Evolutionary conservation across 2,329 filamentous ascomycete species (phyloP), one percentile per base, ranked within the genome.

Genomic region (Fusarium sp.): DNA sequence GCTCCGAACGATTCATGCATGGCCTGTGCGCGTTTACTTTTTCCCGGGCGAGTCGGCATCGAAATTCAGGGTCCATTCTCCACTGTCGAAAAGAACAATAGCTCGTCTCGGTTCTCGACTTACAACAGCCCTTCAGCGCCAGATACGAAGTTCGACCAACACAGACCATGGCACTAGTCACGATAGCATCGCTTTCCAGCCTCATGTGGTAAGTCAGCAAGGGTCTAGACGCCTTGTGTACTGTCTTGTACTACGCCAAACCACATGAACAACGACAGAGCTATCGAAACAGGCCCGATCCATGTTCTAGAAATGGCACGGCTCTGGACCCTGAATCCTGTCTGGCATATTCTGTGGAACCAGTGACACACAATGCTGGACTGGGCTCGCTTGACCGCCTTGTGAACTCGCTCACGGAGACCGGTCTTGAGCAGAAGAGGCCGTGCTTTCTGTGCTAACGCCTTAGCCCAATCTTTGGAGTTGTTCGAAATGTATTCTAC

Each of bases 11-110:
- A 39, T 17, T 17, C 21, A 49, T 59, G 53, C 17, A 49, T 59
- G 57, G 53, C 47, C 49, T 41, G 53, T 63, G 62, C 62, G 62
- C 62, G 58, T 65, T 66, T 63, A 66, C 53, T 44, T 57, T 64
- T 66, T 66, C 49, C 62, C 62, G 58, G 39, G 27, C 9, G 48
- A 54, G 39, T 37, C 42, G 27, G 36, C 32, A 21, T 43, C 13
- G n/a, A 58, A 53, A 44, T 59, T 45, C 54, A 60, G 59, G 60
- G 61, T 64, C 55, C 46, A 64, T 42, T 19, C 61, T 61, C 61
- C 57, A 64, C 56, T 39, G 19, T 25, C 25, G 11, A 32, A 25
- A 17, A 35, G 32, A 37, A 31, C 19, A 45, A 58, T 25, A 25
- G 45, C 31, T 50, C 13, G 44, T 42, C 32, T 46, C 44, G 33